Conservation (phyloP, 306 rosid species). For the Quercus gilva region DNA sequence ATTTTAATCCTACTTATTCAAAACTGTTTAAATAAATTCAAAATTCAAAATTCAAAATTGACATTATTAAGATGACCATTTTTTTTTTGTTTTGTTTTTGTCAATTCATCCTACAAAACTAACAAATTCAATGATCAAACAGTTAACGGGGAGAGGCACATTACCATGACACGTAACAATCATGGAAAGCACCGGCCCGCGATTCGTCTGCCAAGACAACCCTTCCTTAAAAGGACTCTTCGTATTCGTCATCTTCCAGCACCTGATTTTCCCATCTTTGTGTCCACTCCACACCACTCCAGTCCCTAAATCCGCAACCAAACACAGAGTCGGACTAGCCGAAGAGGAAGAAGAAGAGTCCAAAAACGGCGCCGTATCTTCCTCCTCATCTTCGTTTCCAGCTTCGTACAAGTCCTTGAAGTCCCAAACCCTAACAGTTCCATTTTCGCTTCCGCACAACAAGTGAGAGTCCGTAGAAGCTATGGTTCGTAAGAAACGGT, state of each 20-base stretch:
- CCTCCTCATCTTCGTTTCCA: slow-evolving; percentile 45
- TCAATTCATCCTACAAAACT: too few relatives aligned
- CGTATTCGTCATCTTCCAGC: slow-evolving; percentile 58
- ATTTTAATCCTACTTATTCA: too few relatives aligned
- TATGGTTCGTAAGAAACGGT: slow-evolving; percentile 62
- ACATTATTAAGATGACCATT: too few relatives aligned
- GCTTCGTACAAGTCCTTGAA: slow-evolving; percentile 54
- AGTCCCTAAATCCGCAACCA: slow-evolving; percentile 68
- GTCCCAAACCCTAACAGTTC: slow-evolving; percentile 60
- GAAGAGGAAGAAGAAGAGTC: slow-evolving; percentile 18
- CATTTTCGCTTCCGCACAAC: slow-evolving; percentile 79
- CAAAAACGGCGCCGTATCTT: slow-evolving; percentile 67
- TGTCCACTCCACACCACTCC: slow-evolving; percentile 87
- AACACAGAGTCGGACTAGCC: slow-evolving; percentile 47
- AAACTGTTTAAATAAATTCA: too few relatives aligned
- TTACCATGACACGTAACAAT: slow-evolving; percentile 45
- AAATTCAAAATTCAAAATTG: too few relatives aligned
- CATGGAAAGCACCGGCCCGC: slow-evolving; percentile 38
- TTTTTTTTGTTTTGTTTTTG: too few relatives aligned
- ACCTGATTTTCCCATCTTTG: slow-evolving; percentile 73
- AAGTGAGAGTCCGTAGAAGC: slow-evolving; percentile 57
- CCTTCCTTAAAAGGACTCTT: slow-evolving; percentile 45
- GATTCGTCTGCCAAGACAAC: slow-evolving; percentile 32
- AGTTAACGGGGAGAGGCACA: not conserved
- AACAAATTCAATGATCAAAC: not conserved